Evolutionary conservation across 768 basidiomycete genomes (phyloP).

Genomic region (Ephemerocybe angulata): DNA sequence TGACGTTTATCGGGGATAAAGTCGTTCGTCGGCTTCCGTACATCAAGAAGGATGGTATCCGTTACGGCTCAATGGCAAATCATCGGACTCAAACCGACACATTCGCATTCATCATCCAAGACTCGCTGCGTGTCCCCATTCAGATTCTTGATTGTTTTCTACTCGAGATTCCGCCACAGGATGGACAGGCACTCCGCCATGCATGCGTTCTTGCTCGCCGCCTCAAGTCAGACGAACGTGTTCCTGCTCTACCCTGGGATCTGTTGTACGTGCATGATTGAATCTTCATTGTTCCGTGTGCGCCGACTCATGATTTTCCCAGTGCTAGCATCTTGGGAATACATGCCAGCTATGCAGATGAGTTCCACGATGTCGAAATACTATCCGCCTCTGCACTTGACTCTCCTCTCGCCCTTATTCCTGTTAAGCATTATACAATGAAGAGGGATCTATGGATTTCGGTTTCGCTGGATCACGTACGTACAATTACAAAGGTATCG

Average conservation of each 20-base stretch:
- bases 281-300: not conserved
- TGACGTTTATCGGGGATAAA: not conserved
- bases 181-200: not conserved
- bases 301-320: not conserved
- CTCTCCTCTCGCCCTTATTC: not conserved
- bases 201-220: not conserved
- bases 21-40: not conserved
- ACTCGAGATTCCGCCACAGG: not conserved
- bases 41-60: not conserved
- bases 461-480: not conserved
- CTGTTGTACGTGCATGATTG: not conserved
- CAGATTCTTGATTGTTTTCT: not conserved
- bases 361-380: not conserved
- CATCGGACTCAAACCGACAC: not conserved
- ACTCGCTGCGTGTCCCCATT: not conserved
- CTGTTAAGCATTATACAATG: not conserved
- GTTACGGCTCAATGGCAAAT: not conserved
- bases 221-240: not conserved
- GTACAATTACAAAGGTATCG: not conserved
- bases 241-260: not conserved
- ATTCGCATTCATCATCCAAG: not conserved
- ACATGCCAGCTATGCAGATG: not conserved
- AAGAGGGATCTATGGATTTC: not conserved
- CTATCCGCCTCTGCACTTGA: not conserved
- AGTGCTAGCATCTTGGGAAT: not conserved